These are phyloP conservation scores for Stagonosporopsis rhizophila DNA, from an alignment of 2,329 filamentous ascomycete genomes.

Conservation along the genomic window DNA sequence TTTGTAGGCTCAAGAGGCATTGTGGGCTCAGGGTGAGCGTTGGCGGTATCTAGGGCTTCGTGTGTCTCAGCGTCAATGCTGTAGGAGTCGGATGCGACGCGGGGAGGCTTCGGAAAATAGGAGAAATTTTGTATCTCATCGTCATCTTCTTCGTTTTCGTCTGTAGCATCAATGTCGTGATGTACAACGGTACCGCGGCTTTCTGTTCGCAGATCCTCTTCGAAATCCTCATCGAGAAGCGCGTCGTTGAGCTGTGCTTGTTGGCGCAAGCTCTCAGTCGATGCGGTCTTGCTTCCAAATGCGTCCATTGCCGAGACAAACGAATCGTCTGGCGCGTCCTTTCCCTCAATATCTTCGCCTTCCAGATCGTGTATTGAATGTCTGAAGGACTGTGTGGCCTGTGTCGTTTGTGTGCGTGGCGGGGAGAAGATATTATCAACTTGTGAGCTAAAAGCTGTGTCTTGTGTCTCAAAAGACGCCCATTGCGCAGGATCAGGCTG, in stretches of 20 bases:
- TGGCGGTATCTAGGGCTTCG: constrained; percentile 39
- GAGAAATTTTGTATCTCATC: constrained; percentile 21
- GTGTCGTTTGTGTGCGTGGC: constrained; percentile 42
- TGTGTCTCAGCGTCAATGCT: constrained; percentile 44
- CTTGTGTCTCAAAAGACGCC: constrained; percentile 38
- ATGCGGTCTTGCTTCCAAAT: constrained; percentile 41
- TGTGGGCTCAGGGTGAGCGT: constrained; percentile 35
- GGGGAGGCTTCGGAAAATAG: constrained; percentile 32
- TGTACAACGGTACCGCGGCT: constrained; percentile 37
- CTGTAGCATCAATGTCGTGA: constrained; percentile 29
- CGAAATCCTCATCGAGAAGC: constrained; percentile 42
- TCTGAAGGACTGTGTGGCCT: constrained; percentile 43
- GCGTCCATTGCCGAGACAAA: constrained; percentile 59
- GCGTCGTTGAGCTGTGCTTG: constrained; percentile 35
- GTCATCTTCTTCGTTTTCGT: constrained; percentile 26
- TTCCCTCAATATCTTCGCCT: constrained; percentile 25
- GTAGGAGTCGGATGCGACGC: constrained; percentile 37
- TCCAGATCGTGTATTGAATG: constrained; percentile 28
- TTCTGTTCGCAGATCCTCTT: constrained; percentile 24
- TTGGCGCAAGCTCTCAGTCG: constrained; percentile 35
- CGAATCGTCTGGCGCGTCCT: constrained; percentile 51
- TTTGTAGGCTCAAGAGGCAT: constrained; percentile 23
- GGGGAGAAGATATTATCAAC: constrained; percentile 43
- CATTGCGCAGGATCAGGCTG: constrained; percentile 41
- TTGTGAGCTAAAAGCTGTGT: constrained; percentile 38